Conservation (phyloP, 129 eudicot species). For the Lactuca sativa region DNA sequence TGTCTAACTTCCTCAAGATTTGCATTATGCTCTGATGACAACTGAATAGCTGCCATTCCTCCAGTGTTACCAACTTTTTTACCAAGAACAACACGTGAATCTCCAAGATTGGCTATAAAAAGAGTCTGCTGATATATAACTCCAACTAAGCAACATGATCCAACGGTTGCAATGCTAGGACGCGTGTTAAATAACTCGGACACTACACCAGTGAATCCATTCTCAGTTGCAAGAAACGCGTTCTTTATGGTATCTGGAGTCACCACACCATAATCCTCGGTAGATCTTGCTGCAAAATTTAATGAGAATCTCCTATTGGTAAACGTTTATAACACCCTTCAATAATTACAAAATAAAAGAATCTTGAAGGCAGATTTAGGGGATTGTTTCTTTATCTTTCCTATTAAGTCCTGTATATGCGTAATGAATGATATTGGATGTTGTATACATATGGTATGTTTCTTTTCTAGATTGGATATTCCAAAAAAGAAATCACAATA, state of each 20-base stretch:
- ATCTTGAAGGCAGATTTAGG: background rate
- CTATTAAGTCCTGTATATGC: too few species aligned
- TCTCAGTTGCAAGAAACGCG: conserved; percentile 61
- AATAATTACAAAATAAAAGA: background rate
- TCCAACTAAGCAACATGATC: conserved; percentile 77
- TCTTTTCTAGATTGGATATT: too few species aligned
- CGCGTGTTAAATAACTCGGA: conserved; percentile 43
- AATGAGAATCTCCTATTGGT: background rate
- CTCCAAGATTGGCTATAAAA: conserved; percentile 71
- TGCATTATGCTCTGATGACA: conserved; percentile 74
- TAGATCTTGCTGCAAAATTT: conserved; percentile 48
- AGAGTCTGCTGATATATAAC: conserved; percentile 62
- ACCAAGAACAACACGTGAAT: conserved; percentile 73
- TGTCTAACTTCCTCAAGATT: conserved; percentile 59
- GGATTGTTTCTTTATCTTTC: too few species aligned
- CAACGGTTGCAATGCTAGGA: conserved; percentile 65
- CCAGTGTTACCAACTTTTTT: conserved; percentile 51
- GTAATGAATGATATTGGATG: background rate
- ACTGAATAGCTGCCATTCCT: conserved; percentile 57
- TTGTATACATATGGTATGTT: background rate
- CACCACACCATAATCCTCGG: conserved; percentile 54
- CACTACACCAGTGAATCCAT: conserved; percentile 53
- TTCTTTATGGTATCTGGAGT: conserved; percentile 49
- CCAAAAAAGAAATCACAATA: too few species aligned
- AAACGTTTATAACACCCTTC: conserved; percentile 7